These are phyloP conservation scores for Chamaenerion angustifolium DNA, from an alignment of 345 rosid species.

Conservation along the genomic window DNA sequence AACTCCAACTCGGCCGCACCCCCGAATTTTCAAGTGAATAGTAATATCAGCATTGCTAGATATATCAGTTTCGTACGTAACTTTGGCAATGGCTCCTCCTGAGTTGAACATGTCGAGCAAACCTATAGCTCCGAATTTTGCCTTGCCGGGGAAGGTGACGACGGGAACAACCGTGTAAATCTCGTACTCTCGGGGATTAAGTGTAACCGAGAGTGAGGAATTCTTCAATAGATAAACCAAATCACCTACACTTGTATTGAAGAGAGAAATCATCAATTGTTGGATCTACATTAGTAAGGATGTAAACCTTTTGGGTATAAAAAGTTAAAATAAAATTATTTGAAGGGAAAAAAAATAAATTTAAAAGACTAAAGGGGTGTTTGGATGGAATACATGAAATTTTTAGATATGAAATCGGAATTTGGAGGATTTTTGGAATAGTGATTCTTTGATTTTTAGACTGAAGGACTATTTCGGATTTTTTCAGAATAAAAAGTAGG, in stretches of 20 bases:
- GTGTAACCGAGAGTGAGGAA: constrained; percentile 4
- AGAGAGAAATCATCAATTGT: not conserved
- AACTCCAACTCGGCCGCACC: constrained; percentile 14
- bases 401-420: too few relatives aligned
- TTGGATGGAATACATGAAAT: too few relatives aligned
- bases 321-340: too few relatives aligned
- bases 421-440: too few relatives aligned
- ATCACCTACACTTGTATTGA: not conserved
- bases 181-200: constrained; percentile 25
- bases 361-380: too few relatives aligned
- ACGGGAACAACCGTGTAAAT: constrained; percentile 24
- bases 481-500: too few relatives aligned
- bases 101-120: constrained; percentile 28
- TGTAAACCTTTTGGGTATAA: too few relatives aligned
- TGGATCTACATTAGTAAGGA: too few relatives aligned
- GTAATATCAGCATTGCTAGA: too few relatives aligned
- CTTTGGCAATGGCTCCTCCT: constrained; percentile 23
- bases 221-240: not conserved
- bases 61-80: not conserved
- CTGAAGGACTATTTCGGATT: too few relatives aligned
- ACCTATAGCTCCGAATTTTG: constrained; percentile 25
- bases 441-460: too few relatives aligned
- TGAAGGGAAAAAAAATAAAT: too few relatives aligned
- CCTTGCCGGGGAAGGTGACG: constrained; percentile 3
- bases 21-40: constrained; percentile 9